These are phyloP conservation scores for Fusarium lateritium DNA, from an alignment of 2,329 filamentous ascomycete species.

Conservation along the genomic window DNA sequence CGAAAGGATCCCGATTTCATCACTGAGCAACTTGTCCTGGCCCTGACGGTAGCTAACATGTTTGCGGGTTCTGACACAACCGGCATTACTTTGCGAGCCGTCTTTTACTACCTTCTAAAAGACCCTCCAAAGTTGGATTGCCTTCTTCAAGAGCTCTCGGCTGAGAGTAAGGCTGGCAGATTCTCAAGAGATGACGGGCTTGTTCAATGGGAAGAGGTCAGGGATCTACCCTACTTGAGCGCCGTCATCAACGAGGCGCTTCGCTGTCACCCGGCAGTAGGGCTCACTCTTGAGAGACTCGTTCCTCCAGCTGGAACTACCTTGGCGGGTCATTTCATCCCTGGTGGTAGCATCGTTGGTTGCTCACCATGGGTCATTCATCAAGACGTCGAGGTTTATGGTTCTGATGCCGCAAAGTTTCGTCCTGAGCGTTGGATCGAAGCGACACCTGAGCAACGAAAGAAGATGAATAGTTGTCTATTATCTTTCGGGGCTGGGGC, in stretches of 20 bases:
- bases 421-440: slow-evolving; percentile 77
- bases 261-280: slow-evolving; percentile 79
- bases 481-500: slow-evolving; percentile 78
- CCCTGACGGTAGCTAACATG: slow-evolving; percentile 73
- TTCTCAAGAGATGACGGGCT: slow-evolving; percentile 67
- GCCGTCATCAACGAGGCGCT: slow-evolving; percentile 84
- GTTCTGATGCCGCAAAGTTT: slow-evolving; percentile 74
- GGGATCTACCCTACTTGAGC: slow-evolving; percentile 81
- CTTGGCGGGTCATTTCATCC: slow-evolving; percentile 72
- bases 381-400: slow-evolving; percentile 76
- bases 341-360: slow-evolving; percentile 79
- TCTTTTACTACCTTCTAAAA: slow-evolving; percentile 81
- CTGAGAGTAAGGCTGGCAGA: slow-evolving; percentile 65
- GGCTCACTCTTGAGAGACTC: slow-evolving; percentile 79
- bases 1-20: slow-evolving; percentile 78
- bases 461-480: slow-evolving; percentile 26
- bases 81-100: slow-evolving; percentile 77
- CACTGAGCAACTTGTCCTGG: slow-evolving; percentile 75
- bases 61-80: slow-evolving; percentile 85
- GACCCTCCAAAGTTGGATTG: slow-evolving; percentile 66
- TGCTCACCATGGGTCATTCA: slow-evolving; percentile 83
- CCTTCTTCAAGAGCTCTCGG: slow-evolving; percentile 74
- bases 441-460: slow-evolving; percentile 59
- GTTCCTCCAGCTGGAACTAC: slow-evolving; percentile 74
- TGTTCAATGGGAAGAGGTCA: slow-evolving; percentile 78